Base-by-base conservation (phyloP, 306 rosid species). In the Lotus japonicus region DNA sequence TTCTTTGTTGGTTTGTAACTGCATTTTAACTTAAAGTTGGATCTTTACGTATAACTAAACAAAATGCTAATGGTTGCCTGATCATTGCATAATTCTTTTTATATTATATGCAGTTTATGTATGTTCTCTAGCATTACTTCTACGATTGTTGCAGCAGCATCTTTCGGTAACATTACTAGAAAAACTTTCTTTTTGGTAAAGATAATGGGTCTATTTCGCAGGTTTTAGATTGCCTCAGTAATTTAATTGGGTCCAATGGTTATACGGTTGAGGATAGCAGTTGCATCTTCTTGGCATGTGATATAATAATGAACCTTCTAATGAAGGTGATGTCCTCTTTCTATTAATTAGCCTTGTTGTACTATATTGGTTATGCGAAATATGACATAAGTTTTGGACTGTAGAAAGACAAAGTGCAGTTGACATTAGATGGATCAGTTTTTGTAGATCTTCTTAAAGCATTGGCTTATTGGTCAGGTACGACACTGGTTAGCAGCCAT, bases 401-500 rank as follows among this genome's bases (percentile, higher is more conserved):
- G 53, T 38, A 90, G 96, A 94, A 85, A 64, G 95, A 88, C 77
- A 73, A 81, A 63, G 71, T 80, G 55, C 83, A 13, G 18, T 19
- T 84, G 63, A 38, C 45, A 5, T 74, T 83, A 59, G 90, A 79
- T 19, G 88, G 81, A 69, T 83, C 83, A 14, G 65, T 80, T 75
- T 65, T 82, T 49, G 83, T 79, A 50, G 77, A 72, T 75, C 83
- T 90, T 58, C 79, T 94, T 78, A 88, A 82, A 75, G 88, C 92
- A 9, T 76, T 90, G 87, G 82, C 87, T 16, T 69, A 73, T 72
- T 94, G 97, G 89, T 76, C 96, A 81, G 97, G 98, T 94, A 84
- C 64, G 50, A 19, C 55, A 15, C 10, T 72, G 11, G 18, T 41
- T 38, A 18, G 51, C 72, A 59, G 33, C 58, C 65, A 14, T 17